These are phyloP conservation scores for Didymella keratinophila DNA, from an alignment of 2,329 filamentous ascomycete species.

Conservation along the genomic window DNA sequence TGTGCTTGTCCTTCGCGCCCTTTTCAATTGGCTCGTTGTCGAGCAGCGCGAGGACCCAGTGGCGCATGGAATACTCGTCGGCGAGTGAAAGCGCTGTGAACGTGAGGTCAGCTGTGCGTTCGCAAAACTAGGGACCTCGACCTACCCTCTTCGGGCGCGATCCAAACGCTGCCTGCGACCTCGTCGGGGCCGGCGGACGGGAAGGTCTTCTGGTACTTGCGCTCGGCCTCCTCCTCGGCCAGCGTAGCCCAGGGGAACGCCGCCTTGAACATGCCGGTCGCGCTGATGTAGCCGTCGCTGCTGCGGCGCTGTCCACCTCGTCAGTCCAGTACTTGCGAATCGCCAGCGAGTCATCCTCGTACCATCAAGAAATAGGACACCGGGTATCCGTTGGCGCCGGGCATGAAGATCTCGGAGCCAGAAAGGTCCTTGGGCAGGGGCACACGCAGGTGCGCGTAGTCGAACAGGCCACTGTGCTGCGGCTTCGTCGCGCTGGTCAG, in stretches of 20 bases:
- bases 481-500: slow-evolving; percentile 75
- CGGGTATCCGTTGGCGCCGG: slow-evolving; percentile 68
- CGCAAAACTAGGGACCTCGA: slow-evolving; percentile 3
- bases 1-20: slow-evolving; percentile 71
- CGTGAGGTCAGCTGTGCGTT: slow-evolving; percentile 27
- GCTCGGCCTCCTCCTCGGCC: slow-evolving; percentile 77
- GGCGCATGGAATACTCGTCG: slow-evolving; percentile 82
- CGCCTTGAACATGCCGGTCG: slow-evolving; percentile 92
- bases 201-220: slow-evolving; percentile 84
- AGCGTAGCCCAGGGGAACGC: slow-evolving; percentile 80
- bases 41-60: slow-evolving; percentile 92
- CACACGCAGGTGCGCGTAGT: slow-evolving; percentile 94
- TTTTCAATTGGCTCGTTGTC: slow-evolving; percentile 82
- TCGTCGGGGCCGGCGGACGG: slow-evolving; percentile 85
- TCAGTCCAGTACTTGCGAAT: slow-evolving; percentile 36
- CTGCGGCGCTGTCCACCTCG: slow-evolving; percentile 70
- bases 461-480: slow-evolving; percentile 81
- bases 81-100: slow-evolving; percentile 79
- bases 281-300: slow-evolving; percentile 82
- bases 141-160: slow-evolving; percentile 76
- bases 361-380: slow-evolving; percentile 96
- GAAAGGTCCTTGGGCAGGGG: slow-evolving; percentile 89
- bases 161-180: slow-evolving; percentile 97
- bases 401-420: slow-evolving; percentile 89
- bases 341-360: slow-evolving; percentile 43